A percentile compares a stretch with the other conserved stretches of the same genome.
phyloP scores from a whole-genome alignment of 148 eudicot species.

The Vaccinium myrtillus region DNA sequence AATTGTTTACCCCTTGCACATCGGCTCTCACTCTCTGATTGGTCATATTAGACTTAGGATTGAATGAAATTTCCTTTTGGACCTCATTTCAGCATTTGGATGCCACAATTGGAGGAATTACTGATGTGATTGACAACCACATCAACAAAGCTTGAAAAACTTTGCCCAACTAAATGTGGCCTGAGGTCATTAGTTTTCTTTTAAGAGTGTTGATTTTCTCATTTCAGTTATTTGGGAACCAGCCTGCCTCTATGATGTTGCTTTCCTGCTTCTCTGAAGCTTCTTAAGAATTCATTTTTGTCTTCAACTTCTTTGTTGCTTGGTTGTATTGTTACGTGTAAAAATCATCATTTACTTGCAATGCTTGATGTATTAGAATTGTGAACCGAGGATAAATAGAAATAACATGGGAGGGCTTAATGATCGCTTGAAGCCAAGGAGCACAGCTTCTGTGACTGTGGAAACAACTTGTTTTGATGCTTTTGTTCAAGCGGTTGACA shows the following conservation, averaged over 20 bases:
- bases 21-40: too few relatives aligned
- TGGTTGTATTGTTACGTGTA: not conserved
- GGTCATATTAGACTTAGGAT: too few relatives aligned
- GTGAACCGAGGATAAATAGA: not conserved
- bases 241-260: not conserved
- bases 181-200: not conserved
- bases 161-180: not conserved
- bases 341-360: not conserved
- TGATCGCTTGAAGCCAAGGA: slow-evolving; percentile 30
- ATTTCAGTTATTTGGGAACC: not conserved
- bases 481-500: slow-evolving; percentile 70
- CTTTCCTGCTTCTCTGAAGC: not conserved
- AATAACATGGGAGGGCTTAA: slow-evolving; percentile 40
- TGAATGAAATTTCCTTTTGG: too few relatives aligned
- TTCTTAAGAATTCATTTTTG: not conserved
- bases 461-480: slow-evolving; percentile 85
- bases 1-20: too few relatives aligned
- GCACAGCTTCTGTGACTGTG: slow-evolving; percentile 72
- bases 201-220: not conserved
- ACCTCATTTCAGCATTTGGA: not conserved
- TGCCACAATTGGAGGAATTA: not conserved
- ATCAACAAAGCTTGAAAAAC: not conserved
- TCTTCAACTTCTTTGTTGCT: not conserved
- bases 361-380: not conserved
- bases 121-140: not conserved